Base-by-base conservation (phyloP, 2,329 filamentous ascomycete genomes). In the Arthrobotrys megalospora region DNA sequence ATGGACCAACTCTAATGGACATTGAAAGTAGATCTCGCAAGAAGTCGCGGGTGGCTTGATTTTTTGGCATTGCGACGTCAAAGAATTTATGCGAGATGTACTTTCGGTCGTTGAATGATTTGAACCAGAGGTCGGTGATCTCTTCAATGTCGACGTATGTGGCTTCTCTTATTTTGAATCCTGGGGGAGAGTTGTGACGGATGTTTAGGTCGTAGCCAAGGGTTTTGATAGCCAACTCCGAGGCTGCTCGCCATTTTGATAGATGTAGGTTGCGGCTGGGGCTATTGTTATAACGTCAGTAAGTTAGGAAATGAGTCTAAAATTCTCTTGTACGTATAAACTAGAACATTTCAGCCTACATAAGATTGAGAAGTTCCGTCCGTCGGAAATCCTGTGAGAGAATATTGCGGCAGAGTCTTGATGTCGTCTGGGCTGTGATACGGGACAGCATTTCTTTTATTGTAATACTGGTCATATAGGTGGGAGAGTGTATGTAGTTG, bases 161-260 rank as follows among this genome's bases (percentile, higher is more conserved):
- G 3, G 55, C 55, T 16, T 62, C 55, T 62, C 55, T 36, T n/a
- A 62, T 45, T 10, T n/a, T n/a, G 36, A 62, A 62, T 7, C 55
- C 55, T 43, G 36, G n/a, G 12, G 55, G 55, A 12, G 55, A 34
- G 21, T 24, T 62, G n/a, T 62, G 55, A 14, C 55, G 55, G 34
- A 62, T 62, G 36, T 45, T 62, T 12, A 45, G 2, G 11, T 62
- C 16, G 38, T 62, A 62, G 12, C 55, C 55, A 3, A 52, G 21
- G 10, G 47, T 28, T 32, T 52, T 52, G 6, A 52, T 3, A 24
- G 24, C 14, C 6, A 32, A 4, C 14, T 53, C 24, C 16, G 24
- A 36, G 8, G 50, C 28, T n/a, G 24, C 28, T 53, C 14, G 50
- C 50, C 50, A 53, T 36, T 16, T 36, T 3, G 50, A 53, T 34